phyloP scores from a whole-genome alignment of 2,329 filamentous ascomycete genomes.

The Endothia cerciana region DNA sequence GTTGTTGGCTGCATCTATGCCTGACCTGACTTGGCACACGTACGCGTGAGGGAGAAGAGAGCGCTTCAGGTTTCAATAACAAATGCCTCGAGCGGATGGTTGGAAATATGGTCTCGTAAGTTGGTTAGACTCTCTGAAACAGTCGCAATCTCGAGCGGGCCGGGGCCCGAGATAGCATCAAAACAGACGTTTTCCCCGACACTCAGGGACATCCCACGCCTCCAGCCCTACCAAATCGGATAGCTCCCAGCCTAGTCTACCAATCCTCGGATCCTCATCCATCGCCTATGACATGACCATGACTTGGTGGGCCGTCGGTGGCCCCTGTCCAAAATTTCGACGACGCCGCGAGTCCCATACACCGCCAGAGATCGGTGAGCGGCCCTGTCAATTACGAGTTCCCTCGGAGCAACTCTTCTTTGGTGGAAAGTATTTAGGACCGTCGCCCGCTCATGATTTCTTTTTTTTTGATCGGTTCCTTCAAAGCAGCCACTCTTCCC shows the following conservation, averaged over 20 bases:
- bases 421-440: conserved; percentile 21
- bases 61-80: background rate
- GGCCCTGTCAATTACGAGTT: conserved; percentile 20
- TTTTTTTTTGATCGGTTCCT: conserved; percentile 3
- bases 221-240: conserved; percentile 9
- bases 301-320: conserved; percentile 1
- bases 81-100: background rate
- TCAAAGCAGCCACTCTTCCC: conserved; percentile 9
- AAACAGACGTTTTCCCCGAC: background rate
- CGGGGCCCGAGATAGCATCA: conserved; percentile 6
- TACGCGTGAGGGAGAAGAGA: background rate
- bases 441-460: conserved; percentile 14
- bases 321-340: conserved; percentile 18
- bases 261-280: background rate
- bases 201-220: background rate
- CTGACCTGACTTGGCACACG: background rate
- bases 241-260: background rate
- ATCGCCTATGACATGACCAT: background rate
- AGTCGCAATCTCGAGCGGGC: conserved; percentile 8
- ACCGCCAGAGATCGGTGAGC: conserved; percentile 27
- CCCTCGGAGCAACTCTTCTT: conserved; percentile 11
- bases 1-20: no score
- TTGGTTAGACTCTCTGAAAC: conserved; percentile 13
- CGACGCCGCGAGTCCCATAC: conserved; percentile 24
- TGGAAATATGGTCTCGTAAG: background rate